phyloP scores from a whole-genome alignment of 1,139 yeast genomes.

The Yamadazyma spencermartinsiae region DNA sequence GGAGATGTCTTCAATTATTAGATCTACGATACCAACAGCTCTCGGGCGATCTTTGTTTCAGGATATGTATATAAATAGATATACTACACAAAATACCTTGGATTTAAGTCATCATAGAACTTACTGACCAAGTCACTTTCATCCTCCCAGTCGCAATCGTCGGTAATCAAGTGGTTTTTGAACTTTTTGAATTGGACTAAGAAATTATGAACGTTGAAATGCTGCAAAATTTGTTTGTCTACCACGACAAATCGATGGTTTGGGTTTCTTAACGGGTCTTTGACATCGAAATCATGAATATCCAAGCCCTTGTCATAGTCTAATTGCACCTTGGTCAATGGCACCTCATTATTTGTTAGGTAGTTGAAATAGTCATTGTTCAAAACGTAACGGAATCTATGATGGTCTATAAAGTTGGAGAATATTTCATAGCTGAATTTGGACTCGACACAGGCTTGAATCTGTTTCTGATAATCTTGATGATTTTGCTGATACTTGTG shows the following conservation, averaged over 20 bases:
- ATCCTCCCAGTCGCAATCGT: constrained; percentile 2
- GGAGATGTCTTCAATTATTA: no score
- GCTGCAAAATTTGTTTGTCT: constrained; percentile 9
- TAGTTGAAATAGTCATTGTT: constrained; percentile 9
- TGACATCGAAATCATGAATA: constrained; percentile 11
- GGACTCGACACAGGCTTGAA: not conserved
- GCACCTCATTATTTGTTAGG: constrained; percentile 2
- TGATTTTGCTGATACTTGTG: not conserved
- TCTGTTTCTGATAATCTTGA: not conserved
- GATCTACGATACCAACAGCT: no score
- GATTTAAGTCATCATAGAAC: constrained; percentile 21
- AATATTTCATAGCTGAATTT: constrained; percentile 6
- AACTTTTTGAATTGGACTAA: constrained; percentile 8
- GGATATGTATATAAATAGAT: no score
- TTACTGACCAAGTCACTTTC: constrained; percentile 13
- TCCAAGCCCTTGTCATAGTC: constrained; percentile 11
- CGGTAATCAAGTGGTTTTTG: constrained; percentile 3
- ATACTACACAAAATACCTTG: constrained; percentile 1
- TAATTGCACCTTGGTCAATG: constrained; percentile 2
- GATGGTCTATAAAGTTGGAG: constrained; percentile 7
- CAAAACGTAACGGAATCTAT: constrained; percentile 3
- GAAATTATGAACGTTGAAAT: constrained; percentile 12
- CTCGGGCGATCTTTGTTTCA: no score
- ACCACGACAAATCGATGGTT: constrained; percentile 9
- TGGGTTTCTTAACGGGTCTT: constrained; percentile 10